A percentile compares a stretch with the other conserved stretches of the same genome.
These are phyloP conservation scores for Metarhizium humberi DNA, from an alignment of 2,329 filamentous ascomycete genomes.

Conservation along the genomic window DNA sequence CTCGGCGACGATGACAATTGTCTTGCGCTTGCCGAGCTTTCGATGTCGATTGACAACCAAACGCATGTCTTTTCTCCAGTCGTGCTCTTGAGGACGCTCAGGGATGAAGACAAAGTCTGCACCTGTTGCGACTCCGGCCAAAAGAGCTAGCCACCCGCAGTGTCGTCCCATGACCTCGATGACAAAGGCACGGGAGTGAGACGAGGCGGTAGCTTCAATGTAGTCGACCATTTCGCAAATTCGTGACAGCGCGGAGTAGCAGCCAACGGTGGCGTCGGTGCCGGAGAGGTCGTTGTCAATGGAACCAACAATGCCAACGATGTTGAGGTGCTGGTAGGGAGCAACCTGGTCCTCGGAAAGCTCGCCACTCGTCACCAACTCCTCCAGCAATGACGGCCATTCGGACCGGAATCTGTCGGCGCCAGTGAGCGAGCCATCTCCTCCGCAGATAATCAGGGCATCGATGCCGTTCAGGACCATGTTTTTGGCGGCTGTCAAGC, in stretches of 20 bases:
- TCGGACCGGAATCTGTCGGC: slow-evolving; percentile 88
- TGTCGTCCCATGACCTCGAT: slow-evolving; percentile 98
- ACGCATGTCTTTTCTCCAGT: slow-evolving; percentile 88
- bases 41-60: slow-evolving; percentile 74
- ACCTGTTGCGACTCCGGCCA: slow-evolving; percentile 89
- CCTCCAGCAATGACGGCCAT: slow-evolving; percentile 80
- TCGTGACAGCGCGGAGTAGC: slow-evolving; percentile 83
- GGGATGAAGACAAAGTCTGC: slow-evolving; percentile 97
- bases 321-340: slow-evolving; percentile 82
- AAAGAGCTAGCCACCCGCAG: slow-evolving; percentile 94
- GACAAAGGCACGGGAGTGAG: slow-evolving; percentile 92
- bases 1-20: slow-evolving; percentile 95
- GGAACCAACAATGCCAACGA: slow-evolving; percentile 90
- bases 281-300: slow-evolving; percentile 98
- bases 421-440: slow-evolving; percentile 91
- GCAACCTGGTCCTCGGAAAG: slow-evolving; percentile 61
- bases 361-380: slow-evolving; percentile 68
- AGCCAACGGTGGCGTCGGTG: slow-evolving; percentile 95
- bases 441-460: slow-evolving; percentile 91
- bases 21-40: slow-evolving; percentile 84
- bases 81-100: slow-evolving; percentile 77
- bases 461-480: slow-evolving; percentile 90
- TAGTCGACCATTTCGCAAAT: slow-evolving; percentile 96
- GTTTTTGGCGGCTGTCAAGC: slow-evolving; percentile 83
- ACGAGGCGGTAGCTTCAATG: slow-evolving; percentile 89